Evolutionary conservation across 1,284 basidiomycete genomes (phyloP).

Genomic region (Rhizoctonia solani): DNA sequence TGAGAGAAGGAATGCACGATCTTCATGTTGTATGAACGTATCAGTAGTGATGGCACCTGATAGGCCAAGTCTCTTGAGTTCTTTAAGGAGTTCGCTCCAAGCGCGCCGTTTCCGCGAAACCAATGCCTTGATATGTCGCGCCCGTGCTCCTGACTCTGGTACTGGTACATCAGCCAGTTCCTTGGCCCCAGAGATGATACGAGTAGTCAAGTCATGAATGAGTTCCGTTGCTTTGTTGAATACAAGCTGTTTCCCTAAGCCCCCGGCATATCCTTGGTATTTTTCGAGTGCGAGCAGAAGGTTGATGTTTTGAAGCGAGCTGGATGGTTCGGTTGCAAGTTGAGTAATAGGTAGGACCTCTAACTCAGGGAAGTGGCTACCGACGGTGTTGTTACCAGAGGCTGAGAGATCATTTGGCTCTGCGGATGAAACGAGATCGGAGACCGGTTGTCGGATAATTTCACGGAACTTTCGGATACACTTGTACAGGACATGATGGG

Average conservation of each 20-base stretch:
- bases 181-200: constrained; percentile 73
- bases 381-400: background rate
- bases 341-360: background rate
- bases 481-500: constrained; percentile 92
- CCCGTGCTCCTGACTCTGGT: constrained; percentile 52
- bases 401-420: background rate
- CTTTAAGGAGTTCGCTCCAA: constrained; percentile 89
- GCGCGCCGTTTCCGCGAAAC: constrained; percentile 85
- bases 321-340: background rate
- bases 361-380: background rate
- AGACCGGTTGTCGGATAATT: constrained; percentile 75
- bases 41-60: constrained; percentile 74
- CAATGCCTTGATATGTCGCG: constrained; percentile 76
- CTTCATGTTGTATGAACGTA: constrained; percentile 62
- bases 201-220: constrained; percentile 69
- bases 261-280: constrained; percentile 5
- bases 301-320: constrained; percentile 9
- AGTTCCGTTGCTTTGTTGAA: constrained; percentile 39
- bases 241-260: constrained; percentile 7
- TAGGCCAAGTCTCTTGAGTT: constrained; percentile 82
- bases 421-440: constrained; percentile 30
- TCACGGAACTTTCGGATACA: constrained; percentile 92
- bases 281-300: constrained; percentile 17
- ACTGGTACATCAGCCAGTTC: constrained; percentile 61
- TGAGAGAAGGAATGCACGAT: constrained; percentile 43